A percentile compares a stretch with the other conserved stretches of the same genome.
These are phyloP conservation scores for Saraca asoca DNA, from an alignment of 331 rosid species.

Conservation along the genomic window DNA sequence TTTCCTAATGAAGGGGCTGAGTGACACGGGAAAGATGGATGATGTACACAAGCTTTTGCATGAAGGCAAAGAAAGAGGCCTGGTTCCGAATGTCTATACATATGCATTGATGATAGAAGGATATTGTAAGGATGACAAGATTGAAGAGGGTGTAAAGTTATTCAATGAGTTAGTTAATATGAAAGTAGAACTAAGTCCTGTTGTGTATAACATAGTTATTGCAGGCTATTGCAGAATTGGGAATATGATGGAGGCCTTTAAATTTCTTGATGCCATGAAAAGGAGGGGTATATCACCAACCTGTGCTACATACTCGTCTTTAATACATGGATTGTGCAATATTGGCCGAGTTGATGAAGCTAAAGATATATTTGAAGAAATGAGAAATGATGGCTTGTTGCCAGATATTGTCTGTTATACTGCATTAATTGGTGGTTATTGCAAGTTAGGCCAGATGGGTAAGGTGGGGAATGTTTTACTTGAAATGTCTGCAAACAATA, in stretches of 20 bases:
- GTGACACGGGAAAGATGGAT: constrained; percentile 62
- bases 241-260: constrained; percentile 54
- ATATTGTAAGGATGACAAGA: constrained; percentile 57
- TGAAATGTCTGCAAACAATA: constrained; percentile 54
- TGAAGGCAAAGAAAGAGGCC: constrained; percentile 51
- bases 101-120: constrained; percentile 70
- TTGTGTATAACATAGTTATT: constrained; percentile 67
- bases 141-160: constrained; percentile 56
- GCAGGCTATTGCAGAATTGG: constrained; percentile 54
- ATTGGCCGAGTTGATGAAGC: constrained; percentile 60
- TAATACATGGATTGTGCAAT: constrained; percentile 74
- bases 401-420: constrained; percentile 70
- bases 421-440: constrained; percentile 73
- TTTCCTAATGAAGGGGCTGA: constrained; percentile 60
- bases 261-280: constrained; percentile 60
- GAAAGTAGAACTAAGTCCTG: constrained; percentile 57
- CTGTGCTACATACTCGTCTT: constrained; percentile 67
- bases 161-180: constrained; percentile 51
- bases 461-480: constrained; percentile 44
- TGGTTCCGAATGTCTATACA: constrained; percentile 65
- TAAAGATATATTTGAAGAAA: constrained; percentile 56
- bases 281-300: constrained; percentile 56
- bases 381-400: constrained; percentile 59
- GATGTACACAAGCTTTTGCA: constrained; percentile 54
- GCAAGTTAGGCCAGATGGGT: constrained; percentile 74